These are phyloP conservation scores for Curvularia hawaiiensis DNA, from an alignment of 2,329 filamentous ascomycete genomes.

Conservation along the genomic window DNA sequence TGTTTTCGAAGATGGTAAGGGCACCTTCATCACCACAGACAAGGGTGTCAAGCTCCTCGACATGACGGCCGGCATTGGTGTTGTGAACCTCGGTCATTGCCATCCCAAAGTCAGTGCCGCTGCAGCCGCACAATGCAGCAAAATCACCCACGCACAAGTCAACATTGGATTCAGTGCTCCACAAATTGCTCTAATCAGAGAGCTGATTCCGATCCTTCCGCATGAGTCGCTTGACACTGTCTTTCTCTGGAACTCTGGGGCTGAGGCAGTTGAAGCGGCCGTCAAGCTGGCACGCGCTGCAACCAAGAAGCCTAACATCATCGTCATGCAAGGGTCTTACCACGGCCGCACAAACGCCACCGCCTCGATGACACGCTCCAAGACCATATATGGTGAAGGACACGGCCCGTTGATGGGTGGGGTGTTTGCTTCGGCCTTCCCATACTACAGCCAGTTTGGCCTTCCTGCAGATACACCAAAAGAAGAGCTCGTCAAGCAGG, in stretches of 20 bases:
- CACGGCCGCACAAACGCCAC: conserved; percentile 39
- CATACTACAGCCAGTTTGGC: conserved; percentile 39
- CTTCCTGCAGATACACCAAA: conserved; percentile 30
- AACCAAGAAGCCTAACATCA: conserved; percentile 39
- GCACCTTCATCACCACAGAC: conserved; percentile 38
- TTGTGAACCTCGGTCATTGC: conserved; percentile 39
- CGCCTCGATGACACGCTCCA: conserved; percentile 38
- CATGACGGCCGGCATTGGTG: conserved; percentile 37
- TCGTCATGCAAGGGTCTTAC: conserved; percentile 42
- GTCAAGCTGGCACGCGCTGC: conserved; percentile 37
- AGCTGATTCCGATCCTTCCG: conserved; percentile 37
- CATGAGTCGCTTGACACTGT: conserved; percentile 35
- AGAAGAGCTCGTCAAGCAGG: conserved; percentile 31
- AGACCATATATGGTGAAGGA: conserved; percentile 39
- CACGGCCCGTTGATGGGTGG: conserved; percentile 39
- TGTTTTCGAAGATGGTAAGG: conserved; percentile 39
- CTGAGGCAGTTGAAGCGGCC: conserved; percentile 37
- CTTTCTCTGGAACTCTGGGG: conserved; percentile 40
- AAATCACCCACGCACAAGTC: conserved; percentile 39
- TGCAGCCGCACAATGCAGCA: conserved; percentile 37
- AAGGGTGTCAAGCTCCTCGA: conserved; percentile 40
- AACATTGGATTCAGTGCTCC: conserved; percentile 40
- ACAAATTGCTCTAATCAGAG: conserved; percentile 35
- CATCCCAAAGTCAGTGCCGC: conserved; percentile 40
- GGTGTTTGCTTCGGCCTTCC: conserved; percentile 37